phyloP scores from a whole-genome alignment of 441 rosid genomes.

The Isatis lusitanica region DNA sequence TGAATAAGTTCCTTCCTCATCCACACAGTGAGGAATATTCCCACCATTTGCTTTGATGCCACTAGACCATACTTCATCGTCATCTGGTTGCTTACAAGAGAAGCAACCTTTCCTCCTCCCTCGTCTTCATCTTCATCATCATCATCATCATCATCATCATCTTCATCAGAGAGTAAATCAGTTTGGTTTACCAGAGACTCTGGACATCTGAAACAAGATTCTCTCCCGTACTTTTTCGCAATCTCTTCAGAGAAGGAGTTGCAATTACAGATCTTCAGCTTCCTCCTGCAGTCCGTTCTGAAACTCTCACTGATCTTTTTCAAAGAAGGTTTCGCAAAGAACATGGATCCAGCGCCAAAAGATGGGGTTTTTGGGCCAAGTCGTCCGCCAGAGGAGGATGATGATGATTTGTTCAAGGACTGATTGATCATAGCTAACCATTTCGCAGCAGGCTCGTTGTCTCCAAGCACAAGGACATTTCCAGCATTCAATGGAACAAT shows the following conservation, averaged over 20 bases:
- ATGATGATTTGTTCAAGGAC: slow-evolving; percentile 42
- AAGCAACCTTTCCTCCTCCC: slow-evolving; percentile 35
- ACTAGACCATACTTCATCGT: slow-evolving; percentile 57
- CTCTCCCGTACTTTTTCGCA: slow-evolving; percentile 53
- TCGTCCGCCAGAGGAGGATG: slow-evolving; percentile 24
- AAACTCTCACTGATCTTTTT: slow-evolving; percentile 62
- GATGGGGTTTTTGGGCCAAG: slow-evolving; percentile 37
- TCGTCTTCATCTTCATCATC: slow-evolving; percentile 26
- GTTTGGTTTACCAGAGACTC: slow-evolving; percentile 51
- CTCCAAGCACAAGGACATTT: slow-evolving; percentile 61
- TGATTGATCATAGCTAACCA: slow-evolving; percentile 55
- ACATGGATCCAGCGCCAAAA: slow-evolving; percentile 47
- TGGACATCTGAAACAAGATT: slow-evolving; percentile 63
- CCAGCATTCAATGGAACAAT: slow-evolving; percentile 62
- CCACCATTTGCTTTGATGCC: slow-evolving; percentile 78
- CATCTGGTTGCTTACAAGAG: slow-evolving; percentile 36
- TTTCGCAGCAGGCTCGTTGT: slow-evolving; percentile 47
- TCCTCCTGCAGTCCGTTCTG: slow-evolving; percentile 52
- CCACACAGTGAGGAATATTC: slow-evolving; percentile 73
- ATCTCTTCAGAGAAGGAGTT: slow-evolving; percentile 40
- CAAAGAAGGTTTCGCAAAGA: slow-evolving; percentile 59
- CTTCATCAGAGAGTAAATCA: slow-evolving; percentile 52
- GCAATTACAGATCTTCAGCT: slow-evolving; percentile 67
- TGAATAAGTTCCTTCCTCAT: slow-evolving; percentile 66
- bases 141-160: slow-evolving; percentile 34